Base-by-base conservation (phyloP, 192 early-diverging fungal genomes). In the Gamsiella multidivaricata region DNA sequence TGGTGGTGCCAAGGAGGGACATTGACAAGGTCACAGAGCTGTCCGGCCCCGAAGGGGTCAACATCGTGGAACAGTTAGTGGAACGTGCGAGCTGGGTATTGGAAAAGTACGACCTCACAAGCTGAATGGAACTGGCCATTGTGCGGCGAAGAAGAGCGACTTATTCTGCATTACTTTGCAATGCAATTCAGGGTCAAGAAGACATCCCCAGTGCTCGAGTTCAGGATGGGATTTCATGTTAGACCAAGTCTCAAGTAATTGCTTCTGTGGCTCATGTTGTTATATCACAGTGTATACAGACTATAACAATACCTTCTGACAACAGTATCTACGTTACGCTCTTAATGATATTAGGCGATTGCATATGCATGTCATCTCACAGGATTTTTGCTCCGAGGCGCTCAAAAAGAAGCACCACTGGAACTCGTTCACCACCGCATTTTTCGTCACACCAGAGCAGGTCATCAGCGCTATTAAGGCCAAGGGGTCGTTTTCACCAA, bases 321-420 rank as follows among this genome's bases (percentile, higher is more conserved):
- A 14, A 41, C 39, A 41, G 39, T 14, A 46, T 46, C 17, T n/a
- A 12, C 45, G 9, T 18, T 18, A 9, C 9, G 4, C 45, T n/a
- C 45, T 46, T 46, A 17, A 39, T 26, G 2, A 17, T n/a, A 2
- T n/a, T 56, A 83, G 86, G 1, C 89, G 88, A 58, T 56, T 92
- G 0, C 90, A 92, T 59, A 34, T 92, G 63, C 90, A 92, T 61
- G 71, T 92, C 12, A 87, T 92, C 28, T 82, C 82, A 22, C 82
- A 87, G 52, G 90, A 92, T 52, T 87, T 90, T 66, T 65, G 81
- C 26, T 81, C 86, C 2, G 36, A 67, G 0, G 36, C 52, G 2
- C 73, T 92, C 20, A 89, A 85, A 46, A 81, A 70, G 36, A 90
- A 90, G 65, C 75, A 81, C 28, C 90, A 92, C 65, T 92, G 85